Evolutionary conservation across 73 alveolate genomes (phyloP).

Genomic region (Effrenium voratum): DNA sequence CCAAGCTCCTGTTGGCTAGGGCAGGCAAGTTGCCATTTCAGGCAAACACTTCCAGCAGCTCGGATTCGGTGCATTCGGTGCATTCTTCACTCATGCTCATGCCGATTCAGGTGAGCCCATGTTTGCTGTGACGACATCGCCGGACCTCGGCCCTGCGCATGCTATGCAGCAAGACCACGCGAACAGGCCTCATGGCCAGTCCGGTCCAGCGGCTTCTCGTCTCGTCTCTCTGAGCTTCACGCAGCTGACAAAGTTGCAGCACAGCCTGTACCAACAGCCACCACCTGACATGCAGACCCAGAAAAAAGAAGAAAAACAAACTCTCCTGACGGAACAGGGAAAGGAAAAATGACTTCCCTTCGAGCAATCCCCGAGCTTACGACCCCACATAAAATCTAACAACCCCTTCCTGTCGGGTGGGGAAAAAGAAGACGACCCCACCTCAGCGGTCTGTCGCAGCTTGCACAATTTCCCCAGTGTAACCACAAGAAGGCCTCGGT

Average conservation of each 20-base stretch:
- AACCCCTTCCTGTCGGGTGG: too few species aligned
- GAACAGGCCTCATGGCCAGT: slow-evolving; percentile 68
- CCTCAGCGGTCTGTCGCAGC: slow-evolving; percentile 81
- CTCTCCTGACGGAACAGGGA: too few species aligned
- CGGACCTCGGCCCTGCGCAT: slow-evolving; percentile 38
- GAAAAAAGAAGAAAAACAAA: background rate
- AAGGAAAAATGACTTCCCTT: too few species aligned
- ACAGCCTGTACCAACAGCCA: slow-evolving; percentile 75
- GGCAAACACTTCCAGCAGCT: too few species aligned
- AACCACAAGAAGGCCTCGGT: slow-evolving; percentile 37
- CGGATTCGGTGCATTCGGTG: too few species aligned
- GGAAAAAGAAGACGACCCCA: background rate
- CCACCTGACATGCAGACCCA: background rate
- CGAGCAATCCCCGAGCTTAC: too few species aligned
- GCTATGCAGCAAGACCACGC: slow-evolving; percentile 37
- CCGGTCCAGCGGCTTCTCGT: background rate
- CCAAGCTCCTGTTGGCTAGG: slow-evolving; percentile 28
- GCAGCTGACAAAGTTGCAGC: slow-evolving; percentile 42
- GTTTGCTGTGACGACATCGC: too few species aligned
- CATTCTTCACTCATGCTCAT: too few species aligned
- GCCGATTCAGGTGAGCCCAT: too few species aligned
- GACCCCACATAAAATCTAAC: too few species aligned
- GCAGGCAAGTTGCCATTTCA: too few species aligned
- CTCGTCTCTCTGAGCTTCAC: background rate
- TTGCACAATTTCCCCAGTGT: slow-evolving; percentile 59